Evolutionary conservation across 2,329 filamentous ascomycete genomes (phyloP), one percentile per base, ranked within the genome.

Genomic region (Colletotrichum falcatum): DNA sequence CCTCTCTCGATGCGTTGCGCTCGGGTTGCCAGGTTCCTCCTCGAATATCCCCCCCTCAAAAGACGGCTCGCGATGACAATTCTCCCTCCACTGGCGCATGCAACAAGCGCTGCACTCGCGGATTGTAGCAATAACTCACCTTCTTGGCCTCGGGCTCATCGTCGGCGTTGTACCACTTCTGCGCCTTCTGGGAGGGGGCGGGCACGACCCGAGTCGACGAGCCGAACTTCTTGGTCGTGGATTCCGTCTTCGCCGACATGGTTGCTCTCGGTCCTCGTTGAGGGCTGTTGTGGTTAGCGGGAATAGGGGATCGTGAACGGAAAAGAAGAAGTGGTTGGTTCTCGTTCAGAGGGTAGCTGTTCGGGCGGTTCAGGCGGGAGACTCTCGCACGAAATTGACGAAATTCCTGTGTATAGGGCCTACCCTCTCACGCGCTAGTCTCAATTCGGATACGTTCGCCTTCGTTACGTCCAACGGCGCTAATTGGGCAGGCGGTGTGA

Each of bases 91-190:
- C 20, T 39, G 30, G 59, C 46, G 48, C 18, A 39, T 61, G 60
- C 26, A 70, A 48, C 30, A 59, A 23, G 48, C 46, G 48, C 42
- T 72, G 70, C 68, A 71, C 72, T 74, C 59, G 74, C 76, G 73
- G 69, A 77, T 74, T 74, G 23, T 51, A 62, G 20, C 74, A 68
- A 72, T 64, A 80, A 93, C 94, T 90, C 90, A 99, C 96, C 93
- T 97, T 95, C 91, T 95, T 97, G 81, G 91, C 90, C 86, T 92
- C 87, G 83, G 89, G 83, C 83, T 95, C 93, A 86, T 98, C 95
- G 85, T 97, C 93, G 83, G 94, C 93, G 85, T 94, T 94, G 89
- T 99, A 99, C 94, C 95, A 99, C 89, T 98, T 98, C 90, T 93
- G 91, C 81, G 95, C 95, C 93, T 97, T 97, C 86, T 97, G 91